Conservation (phyloP, 192 early-diverging fungal genomes). For the Chytriomyces sp. region DNA sequence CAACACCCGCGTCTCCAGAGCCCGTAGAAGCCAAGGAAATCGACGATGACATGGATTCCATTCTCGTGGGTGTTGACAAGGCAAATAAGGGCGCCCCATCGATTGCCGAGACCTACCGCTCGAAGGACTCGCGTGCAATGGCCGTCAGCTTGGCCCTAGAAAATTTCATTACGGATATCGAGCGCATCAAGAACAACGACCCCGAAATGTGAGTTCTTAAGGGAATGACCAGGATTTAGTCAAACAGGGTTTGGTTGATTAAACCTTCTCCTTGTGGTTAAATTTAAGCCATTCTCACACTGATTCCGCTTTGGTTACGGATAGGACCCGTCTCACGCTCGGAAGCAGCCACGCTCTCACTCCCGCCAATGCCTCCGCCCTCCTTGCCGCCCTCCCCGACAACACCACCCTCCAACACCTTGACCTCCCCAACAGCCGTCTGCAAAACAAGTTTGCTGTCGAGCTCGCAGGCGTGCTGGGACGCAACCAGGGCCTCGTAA, state of each 20-base stretch:
- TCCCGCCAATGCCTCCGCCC: neutral
- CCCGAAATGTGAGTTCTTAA: neutral
- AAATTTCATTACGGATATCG: neutral
- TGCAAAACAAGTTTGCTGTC: neutral
- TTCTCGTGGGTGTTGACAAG: neutral
- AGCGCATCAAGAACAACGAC: neutral
- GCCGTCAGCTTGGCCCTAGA: neutral
- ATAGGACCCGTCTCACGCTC: neutral
- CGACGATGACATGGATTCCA: neutral
- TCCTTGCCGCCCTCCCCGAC: neutral
- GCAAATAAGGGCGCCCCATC: neutral
- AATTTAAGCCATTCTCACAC: neutral
- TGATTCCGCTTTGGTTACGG: neutral
- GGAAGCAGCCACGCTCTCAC: neutral
- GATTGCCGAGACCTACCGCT: neutral
- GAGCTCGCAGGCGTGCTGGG: neutral
- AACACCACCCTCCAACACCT: neutral
- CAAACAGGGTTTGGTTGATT: no score
- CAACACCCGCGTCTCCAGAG: neutral
- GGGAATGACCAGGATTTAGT: no score
- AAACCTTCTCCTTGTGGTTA: neutral
- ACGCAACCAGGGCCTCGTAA: neutral
- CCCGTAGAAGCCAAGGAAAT: neutral
- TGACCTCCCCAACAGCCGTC: neutral
- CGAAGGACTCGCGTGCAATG: neutral